These are phyloP conservation scores for Chlorella sp. DNA, from an alignment of 139 green algal species.

Conservation along the genomic window DNA sequence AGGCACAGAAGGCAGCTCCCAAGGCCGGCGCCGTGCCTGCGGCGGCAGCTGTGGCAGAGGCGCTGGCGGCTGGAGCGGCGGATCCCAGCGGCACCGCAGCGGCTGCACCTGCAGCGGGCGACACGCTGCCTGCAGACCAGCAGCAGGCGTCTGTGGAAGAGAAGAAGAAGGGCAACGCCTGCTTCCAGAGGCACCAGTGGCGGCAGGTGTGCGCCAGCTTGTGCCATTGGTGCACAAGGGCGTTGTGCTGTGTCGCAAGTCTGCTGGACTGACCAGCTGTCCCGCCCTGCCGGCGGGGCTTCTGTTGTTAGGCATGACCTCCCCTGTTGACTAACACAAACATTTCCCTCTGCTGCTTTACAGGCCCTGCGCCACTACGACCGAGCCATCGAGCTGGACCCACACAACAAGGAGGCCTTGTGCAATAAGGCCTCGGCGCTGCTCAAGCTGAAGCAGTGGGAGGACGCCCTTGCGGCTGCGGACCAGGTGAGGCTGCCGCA, in stretches of 20 bases:
- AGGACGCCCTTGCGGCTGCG: neutral
- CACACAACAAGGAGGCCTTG: neutral
- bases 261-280: too few species aligned
- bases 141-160: neutral
- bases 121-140: neutral
- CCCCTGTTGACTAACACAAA: neutral
- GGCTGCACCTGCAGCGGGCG: too few species aligned
- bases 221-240: too few species aligned
- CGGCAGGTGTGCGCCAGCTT: neutral
- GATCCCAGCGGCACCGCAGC: too few species aligned
- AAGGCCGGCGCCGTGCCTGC: neutral
- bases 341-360: neutral
- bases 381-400: neutral
- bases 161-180: neutral
- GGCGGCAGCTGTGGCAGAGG: neutral
- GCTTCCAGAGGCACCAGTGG: conserved; percentile 22
- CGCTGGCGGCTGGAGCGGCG: too few species aligned
- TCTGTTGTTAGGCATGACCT: too few species aligned
- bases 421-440: conserved; percentile 13
- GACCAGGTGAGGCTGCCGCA: neutral
- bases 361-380: conserved; percentile 15
- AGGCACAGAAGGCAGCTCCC: neutral
- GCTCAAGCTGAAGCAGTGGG: conserved; percentile 29
- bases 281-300: too few species aligned
- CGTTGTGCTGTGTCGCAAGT: too few species aligned